These are phyloP conservation scores for Entoloma clypeatum DNA, from an alignment of 1,284 basidiomycete species.

Conservation along the genomic window DNA sequence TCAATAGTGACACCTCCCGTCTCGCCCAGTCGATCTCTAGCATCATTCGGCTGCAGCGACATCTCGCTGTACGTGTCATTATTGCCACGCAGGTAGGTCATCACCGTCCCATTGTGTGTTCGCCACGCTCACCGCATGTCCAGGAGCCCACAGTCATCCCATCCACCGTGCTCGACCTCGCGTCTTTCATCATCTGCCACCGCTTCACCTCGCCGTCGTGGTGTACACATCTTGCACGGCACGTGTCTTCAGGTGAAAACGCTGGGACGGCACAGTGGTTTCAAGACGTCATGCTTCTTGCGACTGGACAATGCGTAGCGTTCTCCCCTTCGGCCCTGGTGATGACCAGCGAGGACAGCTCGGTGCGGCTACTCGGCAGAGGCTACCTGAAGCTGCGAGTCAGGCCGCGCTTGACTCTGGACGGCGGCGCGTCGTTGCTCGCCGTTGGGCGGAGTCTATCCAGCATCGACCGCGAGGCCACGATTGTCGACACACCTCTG, in stretches of 20 bases:
- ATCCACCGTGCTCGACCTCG: conserved; percentile 25
- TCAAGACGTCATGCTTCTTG: conserved; percentile 16
- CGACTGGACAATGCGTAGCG: conserved; percentile 17
- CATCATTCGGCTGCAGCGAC: conserved; percentile 34
- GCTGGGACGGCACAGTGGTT: conserved; percentile 9
- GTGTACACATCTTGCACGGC: conserved; percentile 17
- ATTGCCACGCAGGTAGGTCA: conserved; percentile 26
- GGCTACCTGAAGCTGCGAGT: conserved; percentile 14
- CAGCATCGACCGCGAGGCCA: conserved; percentile 4
- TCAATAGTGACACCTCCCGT: conserved; percentile 14
- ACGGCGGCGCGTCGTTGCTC: conserved; percentile 14
- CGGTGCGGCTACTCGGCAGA: conserved; percentile 13
- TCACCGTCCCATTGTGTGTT: conserved; percentile 9
- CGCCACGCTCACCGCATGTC: conserved; percentile 9
- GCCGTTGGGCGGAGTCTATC: conserved; percentile 7
- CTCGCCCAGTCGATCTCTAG: conserved; percentile 28
- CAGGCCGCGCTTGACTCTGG: conserved; percentile 16
- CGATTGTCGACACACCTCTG: too few relatives aligned
- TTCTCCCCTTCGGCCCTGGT: conserved; percentile 16
- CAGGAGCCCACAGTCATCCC: conserved; percentile 28
- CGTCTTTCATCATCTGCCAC: conserved; percentile 29
- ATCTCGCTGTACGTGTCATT: conserved; percentile 30
- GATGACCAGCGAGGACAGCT: conserved; percentile 4
- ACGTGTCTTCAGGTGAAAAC: conserved; percentile 13
- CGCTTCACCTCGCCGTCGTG: conserved; percentile 28